These are phyloP conservation scores for Xylaria sp. DNA, from an alignment of 2,329 filamentous ascomycete genomes.

Conservation along the genomic window DNA sequence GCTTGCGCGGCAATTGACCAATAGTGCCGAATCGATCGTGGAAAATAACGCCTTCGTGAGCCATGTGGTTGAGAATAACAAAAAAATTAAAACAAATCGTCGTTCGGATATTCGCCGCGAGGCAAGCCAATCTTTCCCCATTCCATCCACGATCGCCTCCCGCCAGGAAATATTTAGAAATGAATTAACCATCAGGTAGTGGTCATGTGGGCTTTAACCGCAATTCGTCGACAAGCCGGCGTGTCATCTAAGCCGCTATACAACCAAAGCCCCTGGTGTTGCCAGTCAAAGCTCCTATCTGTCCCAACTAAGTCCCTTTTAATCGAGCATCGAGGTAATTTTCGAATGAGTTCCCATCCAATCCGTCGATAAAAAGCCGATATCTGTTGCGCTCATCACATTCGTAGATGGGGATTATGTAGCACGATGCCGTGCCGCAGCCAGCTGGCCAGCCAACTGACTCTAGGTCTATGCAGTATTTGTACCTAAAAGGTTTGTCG, in stretches of 20 bases:
- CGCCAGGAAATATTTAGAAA: conserved; percentile 32
- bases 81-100: conserved; percentile 42
- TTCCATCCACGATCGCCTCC: conserved; percentile 35
- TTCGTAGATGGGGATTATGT: conserved; percentile 10
- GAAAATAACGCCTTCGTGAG: conserved; percentile 28
- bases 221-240: conserved; percentile 48
- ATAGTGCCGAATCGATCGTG: conserved; percentile 23
- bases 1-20: conserved; percentile 29
- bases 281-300: not conserved
- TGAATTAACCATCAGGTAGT: conserved; percentile 21
- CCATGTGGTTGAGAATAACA: conserved; percentile 35
- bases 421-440: not conserved
- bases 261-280: conserved; percentile 6
- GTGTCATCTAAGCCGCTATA: conserved; percentile 23
- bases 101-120: conserved; percentile 49
- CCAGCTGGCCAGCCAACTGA: conserved; percentile 39
- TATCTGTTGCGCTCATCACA: conserved; percentile 2
- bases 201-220: conserved; percentile 44
- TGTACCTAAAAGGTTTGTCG: conserved; percentile 9
- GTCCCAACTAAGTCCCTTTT: conserved; percentile 1
- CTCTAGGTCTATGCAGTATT: conserved; percentile 32
- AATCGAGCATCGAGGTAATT: conserved; percentile 30
- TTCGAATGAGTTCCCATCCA: not conserved
- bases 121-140: conserved; percentile 52
- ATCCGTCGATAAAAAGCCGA: not conserved